Conservation (phyloP, 2,329 filamentous ascomycete species). For the Epichloe festucae region DNA sequence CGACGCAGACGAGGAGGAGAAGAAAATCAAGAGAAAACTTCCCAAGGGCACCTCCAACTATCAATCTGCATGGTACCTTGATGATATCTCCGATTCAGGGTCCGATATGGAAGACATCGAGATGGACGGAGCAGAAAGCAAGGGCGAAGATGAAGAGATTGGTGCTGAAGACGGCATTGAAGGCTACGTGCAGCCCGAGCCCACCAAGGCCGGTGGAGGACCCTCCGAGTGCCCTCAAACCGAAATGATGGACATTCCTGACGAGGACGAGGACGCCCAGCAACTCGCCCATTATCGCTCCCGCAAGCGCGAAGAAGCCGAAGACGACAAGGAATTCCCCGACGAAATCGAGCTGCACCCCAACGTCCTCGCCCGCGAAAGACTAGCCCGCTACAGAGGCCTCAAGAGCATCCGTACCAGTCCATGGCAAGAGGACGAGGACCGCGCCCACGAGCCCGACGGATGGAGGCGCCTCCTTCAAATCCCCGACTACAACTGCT, state of each 20-base stretch:
- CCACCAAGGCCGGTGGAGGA: slow-evolving; percentile 61
- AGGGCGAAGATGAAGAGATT: slow-evolving; percentile 44
- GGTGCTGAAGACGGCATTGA: slow-evolving; percentile 76
- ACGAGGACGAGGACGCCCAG: slow-evolving; percentile 67
- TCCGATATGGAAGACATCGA: slow-evolving; percentile 67
- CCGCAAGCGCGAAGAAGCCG: slow-evolving; percentile 64
- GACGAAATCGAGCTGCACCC: slow-evolving; percentile 94
- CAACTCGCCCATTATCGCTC: slow-evolving; percentile 72
- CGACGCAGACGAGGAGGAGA: slow-evolving; percentile 53
- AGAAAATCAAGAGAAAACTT: slow-evolving; percentile 53
- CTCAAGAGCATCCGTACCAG: slow-evolving; percentile 84
- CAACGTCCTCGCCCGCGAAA: slow-evolving; percentile 71
- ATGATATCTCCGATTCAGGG: slow-evolving; percentile 68
- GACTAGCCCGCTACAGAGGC: slow-evolving; percentile 75
- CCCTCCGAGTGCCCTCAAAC: slow-evolving; percentile 88
- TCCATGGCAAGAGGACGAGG: slow-evolving; percentile 79
- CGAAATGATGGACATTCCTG: slow-evolving; percentile 76
- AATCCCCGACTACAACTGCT: slow-evolving; percentile 78
- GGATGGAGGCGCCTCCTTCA: slow-evolving; percentile 80
- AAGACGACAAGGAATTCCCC: slow-evolving; percentile 89
- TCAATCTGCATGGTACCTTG: slow-evolving; percentile 86
- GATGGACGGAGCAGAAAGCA: slow-evolving; percentile 34
- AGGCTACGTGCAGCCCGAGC: slow-evolving; percentile 49
- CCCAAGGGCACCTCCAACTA: slow-evolving; percentile 89
- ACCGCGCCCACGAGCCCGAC: slow-evolving; percentile 73